phyloP scores from a whole-genome alignment of 306 rosid genomes.

The Fragaria iinumae region DNA sequence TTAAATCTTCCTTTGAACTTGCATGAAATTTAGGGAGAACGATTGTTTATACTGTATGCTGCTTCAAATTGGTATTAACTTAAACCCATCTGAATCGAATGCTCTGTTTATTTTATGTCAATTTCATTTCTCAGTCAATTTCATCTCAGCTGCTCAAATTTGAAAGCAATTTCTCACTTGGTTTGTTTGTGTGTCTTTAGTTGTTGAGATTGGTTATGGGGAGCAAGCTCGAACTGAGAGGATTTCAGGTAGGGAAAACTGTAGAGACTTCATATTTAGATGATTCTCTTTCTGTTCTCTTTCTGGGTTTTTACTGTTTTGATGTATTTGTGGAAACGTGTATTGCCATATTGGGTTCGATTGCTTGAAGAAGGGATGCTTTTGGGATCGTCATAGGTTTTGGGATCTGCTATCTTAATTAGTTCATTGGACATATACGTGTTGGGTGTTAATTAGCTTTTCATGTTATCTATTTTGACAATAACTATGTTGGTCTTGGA shows the following conservation, averaged over 20 bases:
- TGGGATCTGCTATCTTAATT: not conserved
- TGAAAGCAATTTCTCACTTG: too few species aligned
- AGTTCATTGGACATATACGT: not conserved
- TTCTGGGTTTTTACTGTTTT: slow-evolving; percentile 5
- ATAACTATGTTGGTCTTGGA: not conserved
- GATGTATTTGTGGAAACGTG: slow-evolving; percentile 2
- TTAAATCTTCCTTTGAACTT: too few species aligned
- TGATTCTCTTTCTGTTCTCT: too few species aligned
- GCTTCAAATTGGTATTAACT: too few species aligned
- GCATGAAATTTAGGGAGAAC: too few species aligned
- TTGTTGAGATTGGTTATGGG: slow-evolving; percentile 42
- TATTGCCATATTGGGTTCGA: slow-evolving; percentile 9
- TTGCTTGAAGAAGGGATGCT: slow-evolving; percentile 20
- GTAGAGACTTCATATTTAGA: not conserved
- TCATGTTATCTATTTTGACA: not conserved
- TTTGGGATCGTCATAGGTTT: too few species aligned
- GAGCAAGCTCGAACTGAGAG: slow-evolving; percentile 71
- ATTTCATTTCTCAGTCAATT: too few species aligned
- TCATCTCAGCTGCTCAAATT: too few species aligned
- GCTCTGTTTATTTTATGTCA: too few species aligned
- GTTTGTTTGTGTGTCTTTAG: too few species aligned
- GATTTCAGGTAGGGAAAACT: slow-evolving; percentile 64
- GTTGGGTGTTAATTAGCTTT: not conserved
- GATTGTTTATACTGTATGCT: too few species aligned
- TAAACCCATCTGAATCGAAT: too few species aligned